Evolutionary conservation across 2,329 filamentous ascomycete species (phyloP).

Genomic region (Sclerotinia spermophila): DNA sequence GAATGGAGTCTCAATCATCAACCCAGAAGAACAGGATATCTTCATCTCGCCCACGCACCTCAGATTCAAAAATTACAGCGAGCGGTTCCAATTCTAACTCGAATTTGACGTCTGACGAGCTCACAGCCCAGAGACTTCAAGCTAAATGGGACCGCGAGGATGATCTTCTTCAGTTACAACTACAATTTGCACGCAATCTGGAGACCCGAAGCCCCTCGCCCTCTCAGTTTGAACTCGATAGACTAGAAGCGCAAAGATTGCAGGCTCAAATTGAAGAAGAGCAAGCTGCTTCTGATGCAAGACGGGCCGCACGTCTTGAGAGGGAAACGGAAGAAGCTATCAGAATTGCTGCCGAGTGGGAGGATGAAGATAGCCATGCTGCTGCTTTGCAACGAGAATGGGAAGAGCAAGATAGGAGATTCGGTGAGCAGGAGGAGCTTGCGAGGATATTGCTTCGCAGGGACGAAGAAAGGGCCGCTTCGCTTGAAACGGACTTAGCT

Average conservation of each 20-base stretch:
- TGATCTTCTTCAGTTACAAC: constrained; percentile 10
- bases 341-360: constrained; percentile 17
- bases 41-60: background rate
- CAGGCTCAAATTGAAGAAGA: constrained; percentile 16
- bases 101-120: background rate
- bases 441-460: constrained; percentile 3
- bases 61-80: background rate
- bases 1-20: background rate
- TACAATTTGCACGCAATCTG: constrained; percentile 5
- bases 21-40: background rate
- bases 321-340: constrained; percentile 12
- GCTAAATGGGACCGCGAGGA: constrained; percentile 17
- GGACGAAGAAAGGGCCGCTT: constrained; percentile 4
- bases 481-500: constrained; percentile 4
- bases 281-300: background rate
- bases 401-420: constrained; percentile 11
- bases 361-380: constrained; percentile 9
- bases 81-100: background rate
- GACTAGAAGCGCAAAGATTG: constrained; percentile 16
- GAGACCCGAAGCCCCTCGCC: background rate
- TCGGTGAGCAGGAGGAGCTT: constrained; percentile 7
- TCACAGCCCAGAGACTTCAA: constrained; percentile 13
- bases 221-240: constrained; percentile 13
- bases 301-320: constrained; percentile 1
- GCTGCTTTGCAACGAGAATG: constrained; percentile 3